phyloP scores from a whole-genome alignment of 208 protist species.

The Porcisia deanei region DNA sequence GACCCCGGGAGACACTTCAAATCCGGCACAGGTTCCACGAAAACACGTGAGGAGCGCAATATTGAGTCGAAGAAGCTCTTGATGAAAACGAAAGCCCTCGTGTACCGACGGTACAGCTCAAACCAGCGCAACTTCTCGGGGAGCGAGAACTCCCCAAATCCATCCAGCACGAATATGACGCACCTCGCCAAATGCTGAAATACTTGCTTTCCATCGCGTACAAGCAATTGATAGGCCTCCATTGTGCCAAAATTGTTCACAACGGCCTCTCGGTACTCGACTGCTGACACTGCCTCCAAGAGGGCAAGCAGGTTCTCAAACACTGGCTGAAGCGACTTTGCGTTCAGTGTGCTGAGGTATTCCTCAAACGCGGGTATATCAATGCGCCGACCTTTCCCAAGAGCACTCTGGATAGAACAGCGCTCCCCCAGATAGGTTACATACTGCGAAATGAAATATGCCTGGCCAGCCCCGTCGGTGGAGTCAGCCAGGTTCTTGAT shows the following conservation, averaged over 20 bases:
- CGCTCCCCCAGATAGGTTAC: conserved; percentile 59
- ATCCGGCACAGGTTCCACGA: conserved; percentile 48
- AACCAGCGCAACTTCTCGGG: conserved; percentile 53
- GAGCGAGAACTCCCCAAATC: conserved; percentile 56
- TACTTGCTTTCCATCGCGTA: conserved; percentile 62
- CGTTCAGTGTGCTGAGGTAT: conserved; percentile 50
- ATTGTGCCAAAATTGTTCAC: conserved; percentile 82
- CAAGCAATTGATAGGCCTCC: conserved; percentile 62
- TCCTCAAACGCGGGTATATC: conserved; percentile 58
- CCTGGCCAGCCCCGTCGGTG: conserved; percentile 42
- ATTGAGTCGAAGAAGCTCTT: conserved; percentile 60
- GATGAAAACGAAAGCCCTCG: conserved; percentile 28
- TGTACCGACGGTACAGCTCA: conserved; percentile 40
- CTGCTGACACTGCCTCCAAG: conserved; percentile 35
- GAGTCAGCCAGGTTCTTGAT: conserved; percentile 64
- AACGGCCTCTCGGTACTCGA: conserved; percentile 56
- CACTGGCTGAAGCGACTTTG: conserved; percentile 29
- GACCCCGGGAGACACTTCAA: conserved; percentile 56
- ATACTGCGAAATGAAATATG: conserved; percentile 72
- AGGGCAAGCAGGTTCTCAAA: conserved; percentile 45
- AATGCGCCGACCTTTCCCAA: conserved; percentile 43
- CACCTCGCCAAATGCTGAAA: conserved; percentile 69
- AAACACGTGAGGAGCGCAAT: conserved; percentile 45
- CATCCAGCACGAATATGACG: conserved; percentile 61
- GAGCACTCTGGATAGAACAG: conserved; percentile 32